Evolutionary conservation across 2,329 filamentous ascomycete genomes (phyloP), one percentile per base, ranked within the genome.

Genomic region (Geosmithia flava): DNA sequence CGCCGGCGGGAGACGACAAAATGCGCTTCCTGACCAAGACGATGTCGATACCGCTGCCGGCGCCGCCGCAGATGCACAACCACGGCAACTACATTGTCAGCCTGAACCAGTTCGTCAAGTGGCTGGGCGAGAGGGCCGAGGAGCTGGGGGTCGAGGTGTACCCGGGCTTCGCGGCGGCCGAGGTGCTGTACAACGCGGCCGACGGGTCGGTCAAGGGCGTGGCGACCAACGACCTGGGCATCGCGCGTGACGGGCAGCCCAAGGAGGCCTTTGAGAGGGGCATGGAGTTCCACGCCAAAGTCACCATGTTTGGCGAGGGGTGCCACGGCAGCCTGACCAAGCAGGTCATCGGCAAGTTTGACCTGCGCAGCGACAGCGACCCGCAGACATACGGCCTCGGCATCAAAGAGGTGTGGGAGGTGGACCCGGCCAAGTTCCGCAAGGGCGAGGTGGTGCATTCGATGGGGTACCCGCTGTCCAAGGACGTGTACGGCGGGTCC

Each of bases 11-110:
- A 53, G 71, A 71, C 46, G 93, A 98, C 60, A 83, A 81, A 67
- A 95, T 98, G 91, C 83, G 87, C 56, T 96, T 96, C 67, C 75
- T 98, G 52, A 97, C 91, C 44, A 85, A 90, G 69, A 85, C 74
- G 48, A 72, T 73, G 52, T 72, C 89, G 0, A 80, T 95, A 49
- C 87, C 88, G 6, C 72, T 97, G 47, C 93, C 91, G 1, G 81
- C 83, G 13, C 93, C 93, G 43, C 93, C 93, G 30, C 93, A 97
- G 70, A 98, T 98, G 93, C 81, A 90, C 71, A 98, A 98, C 64
- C 80, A 95, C 59, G 93, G 93, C 55, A 98, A 98, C 68, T 97
- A 94, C 66, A 98, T 98, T 55, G 81, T 98, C 59, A 95, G 87
- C 60, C 69, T 98, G 59, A 97, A 94, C 65, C 87, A 97, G 65